Percentiles rank a stretch among this genome's conserved stretches.
Evolutionary conservation across 176 grass and related monocot genomes (phyloP).

Genomic region (Eleusine coracana): DNA sequence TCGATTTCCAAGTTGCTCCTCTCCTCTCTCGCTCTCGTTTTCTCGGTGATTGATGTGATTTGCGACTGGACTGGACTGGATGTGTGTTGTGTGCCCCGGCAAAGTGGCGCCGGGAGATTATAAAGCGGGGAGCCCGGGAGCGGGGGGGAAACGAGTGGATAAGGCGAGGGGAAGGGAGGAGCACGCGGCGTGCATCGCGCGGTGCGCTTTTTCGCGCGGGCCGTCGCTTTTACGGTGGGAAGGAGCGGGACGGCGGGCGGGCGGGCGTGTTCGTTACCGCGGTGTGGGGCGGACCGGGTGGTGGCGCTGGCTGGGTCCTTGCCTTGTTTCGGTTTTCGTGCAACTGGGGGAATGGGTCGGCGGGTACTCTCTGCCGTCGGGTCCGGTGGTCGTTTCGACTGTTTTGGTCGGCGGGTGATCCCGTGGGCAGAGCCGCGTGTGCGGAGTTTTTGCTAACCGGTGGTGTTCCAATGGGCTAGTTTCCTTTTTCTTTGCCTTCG

Average conservation of each 20-base stretch:
- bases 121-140: neutral
- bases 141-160: slow-evolving; percentile 35
- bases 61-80: neutral
- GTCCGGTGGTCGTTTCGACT: neutral
- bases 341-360: neutral
- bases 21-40: neutral
- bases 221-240: slow-evolving; percentile 31
- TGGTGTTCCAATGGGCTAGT: neutral
- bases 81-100: neutral
- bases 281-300: neutral
- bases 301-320: no score
- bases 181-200: slow-evolving; percentile 47
- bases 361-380: no score
- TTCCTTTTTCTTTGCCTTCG: neutral
- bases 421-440: neutral
- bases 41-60: neutral
- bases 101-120: slow-evolving; percentile 6
- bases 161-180: slow-evolving; percentile 25
- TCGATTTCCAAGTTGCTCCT: neutral
- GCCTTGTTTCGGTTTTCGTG: neutral
- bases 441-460: neutral
- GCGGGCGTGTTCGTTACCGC: neutral
- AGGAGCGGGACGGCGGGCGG: neutral
- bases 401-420: neutral
- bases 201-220: slow-evolving; percentile 18